A percentile compares a stretch with the other conserved stretches of the same genome.
Conservation (phyloP, 2,329 filamentous ascomycete genomes). For the Botrytis hyacinthi region DNA sequence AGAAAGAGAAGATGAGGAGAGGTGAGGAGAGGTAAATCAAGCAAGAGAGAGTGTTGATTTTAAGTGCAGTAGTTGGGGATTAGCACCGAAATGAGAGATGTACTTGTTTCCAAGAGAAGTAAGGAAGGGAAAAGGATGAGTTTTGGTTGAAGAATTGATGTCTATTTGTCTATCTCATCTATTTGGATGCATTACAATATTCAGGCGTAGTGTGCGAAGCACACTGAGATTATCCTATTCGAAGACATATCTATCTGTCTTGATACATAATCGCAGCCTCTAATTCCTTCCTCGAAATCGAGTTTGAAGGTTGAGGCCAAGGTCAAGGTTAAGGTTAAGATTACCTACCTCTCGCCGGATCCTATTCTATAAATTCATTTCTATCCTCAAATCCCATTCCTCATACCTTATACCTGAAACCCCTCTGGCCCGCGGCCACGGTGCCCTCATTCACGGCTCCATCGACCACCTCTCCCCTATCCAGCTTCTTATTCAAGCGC, state of each 20-base stretch:
- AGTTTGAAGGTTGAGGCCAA: background rate
- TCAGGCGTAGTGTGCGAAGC: too few relatives aligned
- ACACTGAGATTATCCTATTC: background rate
- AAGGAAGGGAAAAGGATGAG: background rate
- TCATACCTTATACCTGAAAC: conserved; percentile 19
- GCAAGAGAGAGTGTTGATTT: background rate
- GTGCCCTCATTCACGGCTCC: conserved; percentile 36
- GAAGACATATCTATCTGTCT: background rate
- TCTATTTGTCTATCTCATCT: background rate
- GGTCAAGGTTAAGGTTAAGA: too few relatives aligned
- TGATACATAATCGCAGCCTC: background rate
- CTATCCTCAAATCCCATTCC: too few relatives aligned
- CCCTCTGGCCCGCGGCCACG: conserved; percentile 9
- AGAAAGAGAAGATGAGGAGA: background rate
- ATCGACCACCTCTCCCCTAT: conserved; percentile 53
- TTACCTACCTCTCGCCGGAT: background rate
- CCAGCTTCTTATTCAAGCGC: conserved; percentile 67
- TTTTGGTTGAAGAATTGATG: background rate
- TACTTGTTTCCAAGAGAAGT: background rate
- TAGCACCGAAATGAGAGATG: background rate
- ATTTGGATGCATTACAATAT: background rate
- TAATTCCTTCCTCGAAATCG: too few relatives aligned
- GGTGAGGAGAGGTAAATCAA: background rate
- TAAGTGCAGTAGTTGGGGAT: background rate
- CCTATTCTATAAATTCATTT: background rate